Conservation (phyloP, 106 monocot genomes). For the Ottelia alismoides region DNA sequence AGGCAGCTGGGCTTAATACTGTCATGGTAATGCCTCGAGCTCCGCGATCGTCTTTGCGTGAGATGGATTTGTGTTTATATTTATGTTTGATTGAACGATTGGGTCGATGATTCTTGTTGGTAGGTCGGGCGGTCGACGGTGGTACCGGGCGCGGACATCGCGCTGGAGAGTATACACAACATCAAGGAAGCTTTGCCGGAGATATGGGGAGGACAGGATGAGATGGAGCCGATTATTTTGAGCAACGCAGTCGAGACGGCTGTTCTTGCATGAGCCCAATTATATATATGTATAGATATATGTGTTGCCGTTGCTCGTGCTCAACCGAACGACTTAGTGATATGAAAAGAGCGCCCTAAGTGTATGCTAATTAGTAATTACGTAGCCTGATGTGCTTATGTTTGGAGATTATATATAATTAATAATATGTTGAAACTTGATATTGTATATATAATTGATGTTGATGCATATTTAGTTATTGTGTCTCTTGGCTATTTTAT, state of each 20-base stretch:
- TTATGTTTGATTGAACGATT: neutral
- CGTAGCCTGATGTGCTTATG: no score
- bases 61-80: neutral
- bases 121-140: conserved; percentile 64
- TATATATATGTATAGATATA: no score
- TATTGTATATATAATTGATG: no score
- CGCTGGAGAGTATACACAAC: conserved; percentile 75
- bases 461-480: no score
- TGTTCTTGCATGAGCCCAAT: conserved; percentile 38
- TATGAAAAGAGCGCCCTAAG: no score
- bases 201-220: conserved; percentile 52
- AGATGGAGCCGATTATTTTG: conserved; percentile 20
- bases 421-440: no score
- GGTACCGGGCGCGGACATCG: conserved; percentile 55
- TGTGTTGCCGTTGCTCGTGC: no score
- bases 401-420: no score
- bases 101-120: neutral
- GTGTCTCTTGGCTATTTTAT: no score
- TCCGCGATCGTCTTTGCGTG: neutral
- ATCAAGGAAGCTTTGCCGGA: conserved; percentile 81
- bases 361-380: no score
- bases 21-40: conserved; percentile 47
- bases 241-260: conserved; percentile 39
- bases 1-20: conserved; percentile 58
- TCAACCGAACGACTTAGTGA: no score